A percentile compares a stretch with the other conserved stretches of the same genome.
phyloP scores from a whole-genome alignment of 345 rosid species.

The Microcos paniculata region DNA sequence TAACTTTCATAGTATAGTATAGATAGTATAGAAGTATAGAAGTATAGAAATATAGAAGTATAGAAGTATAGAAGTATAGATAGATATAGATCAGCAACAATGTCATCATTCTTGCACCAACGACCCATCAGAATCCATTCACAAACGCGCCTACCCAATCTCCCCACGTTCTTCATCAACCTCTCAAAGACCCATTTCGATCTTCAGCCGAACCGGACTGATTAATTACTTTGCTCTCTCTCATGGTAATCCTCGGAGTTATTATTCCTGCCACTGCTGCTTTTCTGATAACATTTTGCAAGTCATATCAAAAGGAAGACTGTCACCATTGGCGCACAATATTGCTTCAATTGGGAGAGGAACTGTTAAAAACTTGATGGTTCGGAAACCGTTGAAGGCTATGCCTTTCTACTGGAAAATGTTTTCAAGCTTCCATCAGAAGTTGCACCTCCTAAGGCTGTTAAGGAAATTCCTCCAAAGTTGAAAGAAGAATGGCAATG shows the following conservation, averaged over 20 bases:
- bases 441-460: constrained; percentile 64
- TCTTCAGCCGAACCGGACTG: constrained; percentile 61
- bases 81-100: constrained; percentile 34
- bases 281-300: too few species aligned
- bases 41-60: too few species aligned
- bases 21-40: too few species aligned
- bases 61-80: too few species aligned
- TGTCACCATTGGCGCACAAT: constrained; percentile 58
- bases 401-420: constrained; percentile 61
- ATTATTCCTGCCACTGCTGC: too few species aligned
- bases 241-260: constrained; percentile 73
- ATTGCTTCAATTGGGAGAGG: constrained; percentile 59
- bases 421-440: constrained; percentile 81
- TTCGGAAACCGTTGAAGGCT: constrained; percentile 72
- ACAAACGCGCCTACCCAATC: constrained; percentile 40
- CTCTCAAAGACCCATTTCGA: constrained; percentile 46
- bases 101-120: constrained; percentile 70
- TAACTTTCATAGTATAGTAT: too few species aligned
- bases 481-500: constrained; percentile 76
- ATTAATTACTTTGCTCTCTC: constrained; percentile 50
- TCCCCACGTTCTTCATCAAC: constrained; percentile 47
- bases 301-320: constrained; percentile 52
- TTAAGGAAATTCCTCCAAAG: constrained; percentile 43
- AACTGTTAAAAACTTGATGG: constrained; percentile 75
- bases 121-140: constrained; percentile 57